phyloP scores from a whole-genome alignment of 2,329 filamentous ascomycete genomes.

The Calonectria hawksworthii region DNA sequence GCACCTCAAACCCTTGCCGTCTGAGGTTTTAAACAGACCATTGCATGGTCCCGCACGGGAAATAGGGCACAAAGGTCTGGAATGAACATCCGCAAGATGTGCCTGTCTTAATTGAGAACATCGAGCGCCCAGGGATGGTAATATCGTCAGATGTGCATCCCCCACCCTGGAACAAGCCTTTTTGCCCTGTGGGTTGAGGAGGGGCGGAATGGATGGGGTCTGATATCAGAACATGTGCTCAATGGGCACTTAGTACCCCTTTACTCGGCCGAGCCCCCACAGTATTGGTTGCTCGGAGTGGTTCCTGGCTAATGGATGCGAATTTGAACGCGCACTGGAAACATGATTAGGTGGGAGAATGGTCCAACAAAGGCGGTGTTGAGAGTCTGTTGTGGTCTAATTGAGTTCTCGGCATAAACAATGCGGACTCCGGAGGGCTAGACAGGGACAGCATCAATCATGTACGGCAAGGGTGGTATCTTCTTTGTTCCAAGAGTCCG shows the following conservation, averaged over 20 bases:
- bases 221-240: not conserved
- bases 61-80: constrained; percentile 8
- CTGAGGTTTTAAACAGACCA: constrained; percentile 33
- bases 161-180: constrained; percentile 15
- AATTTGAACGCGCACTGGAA: constrained; percentile 18
- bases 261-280: constrained; percentile 32
- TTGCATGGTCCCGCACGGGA: constrained; percentile 24
- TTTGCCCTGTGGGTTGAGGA: not conserved
- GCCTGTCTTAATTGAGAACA: constrained; percentile 24
- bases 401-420: constrained; percentile 24
- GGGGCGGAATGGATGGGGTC: constrained; percentile 6
- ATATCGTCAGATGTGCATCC: constrained; percentile 31
- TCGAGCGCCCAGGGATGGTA: constrained; percentile 20
- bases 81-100: constrained; percentile 28
- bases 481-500: not conserved
- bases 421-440: constrained; percentile 23
- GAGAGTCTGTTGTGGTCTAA: constrained; percentile 18
- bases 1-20: constrained; percentile 23
- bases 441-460: constrained; percentile 20
- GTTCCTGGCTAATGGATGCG: not conserved
- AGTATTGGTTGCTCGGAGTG: constrained; percentile 24
- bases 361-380: constrained; percentile 45
- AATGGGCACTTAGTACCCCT: constrained; percentile 12
- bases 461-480: not conserved
- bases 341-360: constrained; percentile 31